Conservation (phyloP, 495 filamentous ascomycete species). For the Echria macrotheca region DNA sequence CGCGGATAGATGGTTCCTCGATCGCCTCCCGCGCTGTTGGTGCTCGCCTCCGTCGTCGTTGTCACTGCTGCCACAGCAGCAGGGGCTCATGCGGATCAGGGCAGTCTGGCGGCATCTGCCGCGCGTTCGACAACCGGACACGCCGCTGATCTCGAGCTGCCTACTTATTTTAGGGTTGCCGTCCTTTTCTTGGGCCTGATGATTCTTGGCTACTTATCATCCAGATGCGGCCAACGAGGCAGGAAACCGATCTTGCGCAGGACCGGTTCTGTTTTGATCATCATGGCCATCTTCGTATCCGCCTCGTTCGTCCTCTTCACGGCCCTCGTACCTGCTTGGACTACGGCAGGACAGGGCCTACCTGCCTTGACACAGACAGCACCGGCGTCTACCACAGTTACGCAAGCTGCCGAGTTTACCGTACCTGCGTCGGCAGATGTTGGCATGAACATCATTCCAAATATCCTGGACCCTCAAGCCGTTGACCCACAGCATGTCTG, state of each 20-base stretch:
- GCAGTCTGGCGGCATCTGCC: too few species aligned
- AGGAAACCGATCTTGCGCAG: background rate
- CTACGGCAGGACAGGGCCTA: too few species aligned
- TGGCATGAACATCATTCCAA: conserved; percentile 59
- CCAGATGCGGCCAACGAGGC: background rate
- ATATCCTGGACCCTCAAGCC: conserved; percentile 67
- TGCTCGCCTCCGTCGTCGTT: too few species aligned
- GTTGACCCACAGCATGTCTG: conserved; percentile 67
- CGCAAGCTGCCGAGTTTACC: too few species aligned
- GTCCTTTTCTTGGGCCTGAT: conserved; percentile 7
- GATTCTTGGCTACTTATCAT: background rate
- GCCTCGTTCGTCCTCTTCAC: conserved; percentile 14
- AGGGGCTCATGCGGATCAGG: too few species aligned
- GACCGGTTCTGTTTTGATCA: conserved; percentile 2
- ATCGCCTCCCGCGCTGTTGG: too few species aligned
- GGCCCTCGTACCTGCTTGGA: conserved; percentile 6
- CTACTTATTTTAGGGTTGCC: conserved; percentile 4
- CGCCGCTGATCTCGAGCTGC: too few species aligned
- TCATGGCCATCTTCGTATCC: conserved; percentile 19
- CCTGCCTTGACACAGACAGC: too few species aligned
- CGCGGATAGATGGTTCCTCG: too few species aligned
- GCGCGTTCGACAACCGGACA: too few species aligned
- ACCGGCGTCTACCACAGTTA: too few species aligned
- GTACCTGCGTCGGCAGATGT: conserved; percentile 51
- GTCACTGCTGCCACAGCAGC: too few species aligned